Evolutionary conservation across 345 rosid genomes (phyloP).

Genomic region (Turnera subulata): DNA sequence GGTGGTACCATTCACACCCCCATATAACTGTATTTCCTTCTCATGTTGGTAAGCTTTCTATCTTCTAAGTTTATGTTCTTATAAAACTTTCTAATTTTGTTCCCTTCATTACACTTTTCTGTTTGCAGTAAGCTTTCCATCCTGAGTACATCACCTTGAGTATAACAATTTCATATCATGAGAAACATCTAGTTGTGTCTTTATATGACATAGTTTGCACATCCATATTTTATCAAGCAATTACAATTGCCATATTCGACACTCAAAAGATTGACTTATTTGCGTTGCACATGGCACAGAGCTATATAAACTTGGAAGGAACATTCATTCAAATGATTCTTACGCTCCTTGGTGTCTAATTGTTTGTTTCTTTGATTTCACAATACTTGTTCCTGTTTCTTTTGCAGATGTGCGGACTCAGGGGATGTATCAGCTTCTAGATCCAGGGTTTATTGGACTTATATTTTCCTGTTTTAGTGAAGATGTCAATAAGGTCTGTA

Average conservation of each 20-base stretch:
- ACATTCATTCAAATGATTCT: not conserved
- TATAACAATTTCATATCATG: not conserved
- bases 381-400: conserved; percentile 7
- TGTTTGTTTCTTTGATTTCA: conserved; percentile 8
- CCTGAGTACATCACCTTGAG: not conserved
- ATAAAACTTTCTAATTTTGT: not conserved
- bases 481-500: conserved; percentile 73
- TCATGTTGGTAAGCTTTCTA: conserved; percentile 68
- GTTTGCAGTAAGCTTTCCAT: not conserved
- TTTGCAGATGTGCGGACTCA: conserved; percentile 95
- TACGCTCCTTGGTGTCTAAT: not conserved
- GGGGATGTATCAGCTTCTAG: conserved; percentile 97
- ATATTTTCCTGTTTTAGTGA: conserved; percentile 95
- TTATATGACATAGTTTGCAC: too few relatives aligned
- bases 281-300: too few relatives aligned
- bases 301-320: too few relatives aligned
- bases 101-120: not conserved
- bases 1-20: conserved; percentile 99
- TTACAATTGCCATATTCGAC: not conserved
- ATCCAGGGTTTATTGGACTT: conserved; percentile 92
- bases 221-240: not conserved
- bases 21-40: conserved; percentile 98
- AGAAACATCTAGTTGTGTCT: too few relatives aligned
- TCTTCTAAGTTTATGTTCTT: not conserved
- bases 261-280: too few relatives aligned